Evolutionary conservation across 345 rosid species (phyloP).

Genomic region (Salix koriyanagi): DNA sequence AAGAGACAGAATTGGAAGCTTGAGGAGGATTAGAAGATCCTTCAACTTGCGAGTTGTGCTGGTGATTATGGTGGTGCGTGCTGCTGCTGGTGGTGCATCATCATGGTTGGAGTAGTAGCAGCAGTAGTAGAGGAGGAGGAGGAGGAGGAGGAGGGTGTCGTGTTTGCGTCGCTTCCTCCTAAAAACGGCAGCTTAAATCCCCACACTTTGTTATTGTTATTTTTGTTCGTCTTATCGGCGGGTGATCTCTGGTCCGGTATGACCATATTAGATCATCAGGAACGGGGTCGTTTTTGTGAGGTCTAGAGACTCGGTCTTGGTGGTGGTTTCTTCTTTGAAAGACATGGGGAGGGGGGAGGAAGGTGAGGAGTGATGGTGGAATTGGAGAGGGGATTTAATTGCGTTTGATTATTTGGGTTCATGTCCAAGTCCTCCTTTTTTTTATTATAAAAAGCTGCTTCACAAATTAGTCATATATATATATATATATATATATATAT

Average conservation of each 20-base stretch:
- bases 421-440: conserved; percentile 19
- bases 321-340: background rate
- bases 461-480: no score
- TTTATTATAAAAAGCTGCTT: no score
- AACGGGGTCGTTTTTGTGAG: background rate
- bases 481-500: no score
- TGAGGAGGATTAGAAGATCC: conserved; percentile 42
- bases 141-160: conserved; percentile 41
- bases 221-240: background rate
- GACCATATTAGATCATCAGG: conserved; percentile 39
- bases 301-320: background rate
- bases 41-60: conserved; percentile 38
- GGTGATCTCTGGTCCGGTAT: conserved; percentile 50
- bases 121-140: conserved; percentile 36
- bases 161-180: conserved; percentile 25
- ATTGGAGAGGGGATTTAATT: conserved; percentile 23
- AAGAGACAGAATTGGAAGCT: conserved; percentile 57
- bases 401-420: conserved; percentile 27
- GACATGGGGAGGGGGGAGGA: background rate
- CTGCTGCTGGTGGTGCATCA: background rate
- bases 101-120: conserved; percentile 5
- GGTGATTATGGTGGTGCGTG: conserved; percentile 8
- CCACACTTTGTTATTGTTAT: conserved; percentile 46
- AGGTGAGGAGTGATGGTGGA: conserved; percentile 15
- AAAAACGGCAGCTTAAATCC: conserved; percentile 74